phyloP scores from a whole-genome alignment of 2,329 filamentous ascomycete species.

The Gnomoniopsis sp. region DNA sequence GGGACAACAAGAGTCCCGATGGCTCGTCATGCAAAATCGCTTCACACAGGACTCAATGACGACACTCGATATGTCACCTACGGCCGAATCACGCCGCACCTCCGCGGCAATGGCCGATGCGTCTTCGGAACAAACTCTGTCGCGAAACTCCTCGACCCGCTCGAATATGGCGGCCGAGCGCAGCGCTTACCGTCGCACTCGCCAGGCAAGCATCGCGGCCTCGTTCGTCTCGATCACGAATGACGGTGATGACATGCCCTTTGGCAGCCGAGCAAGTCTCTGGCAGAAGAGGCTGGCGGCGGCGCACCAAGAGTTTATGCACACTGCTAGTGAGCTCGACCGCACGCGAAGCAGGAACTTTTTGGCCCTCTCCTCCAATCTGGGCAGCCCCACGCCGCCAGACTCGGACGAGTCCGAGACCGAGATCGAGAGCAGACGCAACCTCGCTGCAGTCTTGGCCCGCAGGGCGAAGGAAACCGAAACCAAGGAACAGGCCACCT shows the following conservation, averaged over 20 bases:
- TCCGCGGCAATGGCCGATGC: not conserved
- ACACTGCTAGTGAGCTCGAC: slow-evolving; percentile 35
- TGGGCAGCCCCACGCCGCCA: slow-evolving; percentile 53
- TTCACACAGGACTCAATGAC: slow-evolving; percentile 50
- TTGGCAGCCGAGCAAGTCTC: slow-evolving; percentile 31
- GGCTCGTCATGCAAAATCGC: slow-evolving; percentile 55
- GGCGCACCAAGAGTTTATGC: slow-evolving; percentile 42
- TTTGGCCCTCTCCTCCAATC: slow-evolving; percentile 34
- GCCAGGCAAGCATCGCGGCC: slow-evolving; percentile 29
- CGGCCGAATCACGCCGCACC: slow-evolving; percentile 29
- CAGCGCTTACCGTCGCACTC: slow-evolving; percentile 34
- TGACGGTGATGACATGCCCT: slow-evolving; percentile 26
- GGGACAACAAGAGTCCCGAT: slow-evolving; percentile 56
- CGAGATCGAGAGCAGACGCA: slow-evolving; percentile 26
- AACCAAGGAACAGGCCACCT: not conserved
- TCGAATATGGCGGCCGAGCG: slow-evolving; percentile 33
- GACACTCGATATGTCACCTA: slow-evolving; percentile 35
- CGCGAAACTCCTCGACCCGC: slow-evolving; percentile 7
- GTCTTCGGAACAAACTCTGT: slow-evolving; percentile 6
- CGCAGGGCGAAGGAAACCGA: slow-evolving; percentile 11
- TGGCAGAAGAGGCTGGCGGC: slow-evolving; percentile 44
- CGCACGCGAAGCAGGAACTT: slow-evolving; percentile 37
- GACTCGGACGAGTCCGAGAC: slow-evolving; percentile 48
- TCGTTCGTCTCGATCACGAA: slow-evolving; percentile 19
- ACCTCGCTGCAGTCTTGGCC: slow-evolving; percentile 18